A percentile compares a stretch with the other conserved stretches of the same genome.
phyloP scores from a whole-genome alignment of 2,329 filamentous ascomycete genomes.

The Pleoardoris graminearum region DNA sequence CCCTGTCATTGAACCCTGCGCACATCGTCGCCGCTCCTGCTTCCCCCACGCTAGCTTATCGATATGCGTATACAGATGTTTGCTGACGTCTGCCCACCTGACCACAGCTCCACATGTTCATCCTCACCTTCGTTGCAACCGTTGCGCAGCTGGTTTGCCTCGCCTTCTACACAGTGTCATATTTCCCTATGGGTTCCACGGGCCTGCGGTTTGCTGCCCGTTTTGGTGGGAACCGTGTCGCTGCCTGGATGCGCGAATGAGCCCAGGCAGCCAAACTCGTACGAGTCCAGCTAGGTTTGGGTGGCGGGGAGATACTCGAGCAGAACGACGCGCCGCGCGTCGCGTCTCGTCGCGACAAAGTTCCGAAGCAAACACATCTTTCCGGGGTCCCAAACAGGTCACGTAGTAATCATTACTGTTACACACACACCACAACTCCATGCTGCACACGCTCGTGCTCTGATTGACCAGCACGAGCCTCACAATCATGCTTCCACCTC shows the following conservation, averaged over 20 bases:
- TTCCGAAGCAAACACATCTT: constrained; percentile 23
- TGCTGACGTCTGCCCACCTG: constrained; percentile 43
- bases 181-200: constrained; percentile 94
- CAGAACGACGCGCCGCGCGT: constrained; percentile 32
- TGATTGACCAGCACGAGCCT: constrained; percentile 27
- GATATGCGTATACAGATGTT: constrained; percentile 25
- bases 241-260: constrained; percentile 83
- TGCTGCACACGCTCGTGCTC: constrained; percentile 10
- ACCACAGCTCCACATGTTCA: constrained; percentile 68
- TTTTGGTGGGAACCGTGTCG: constrained; percentile 81
- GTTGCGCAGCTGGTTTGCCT: constrained; percentile 82
- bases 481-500: constrained; percentile 16
- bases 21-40: constrained; percentile 28
- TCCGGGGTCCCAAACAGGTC: constrained; percentile 24
- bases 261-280: constrained; percentile 13
- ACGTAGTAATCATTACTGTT: constrained; percentile 16
- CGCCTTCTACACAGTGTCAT: constrained; percentile 92
- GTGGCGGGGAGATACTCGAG: constrained; percentile 24
- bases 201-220: constrained; percentile 83
- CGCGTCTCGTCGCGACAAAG: constrained; percentile 15
- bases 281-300: constrained; percentile 16
- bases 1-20: constrained; percentile 28
- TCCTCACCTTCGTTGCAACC: constrained; percentile 83
- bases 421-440: constrained; percentile 26
- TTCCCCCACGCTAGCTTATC: constrained; percentile 39